A percentile compares a stretch with the other conserved stretches of the same genome.
Conservation (phyloP, 805 yeast genomes). For the Clavispora vitiphila region DNA sequence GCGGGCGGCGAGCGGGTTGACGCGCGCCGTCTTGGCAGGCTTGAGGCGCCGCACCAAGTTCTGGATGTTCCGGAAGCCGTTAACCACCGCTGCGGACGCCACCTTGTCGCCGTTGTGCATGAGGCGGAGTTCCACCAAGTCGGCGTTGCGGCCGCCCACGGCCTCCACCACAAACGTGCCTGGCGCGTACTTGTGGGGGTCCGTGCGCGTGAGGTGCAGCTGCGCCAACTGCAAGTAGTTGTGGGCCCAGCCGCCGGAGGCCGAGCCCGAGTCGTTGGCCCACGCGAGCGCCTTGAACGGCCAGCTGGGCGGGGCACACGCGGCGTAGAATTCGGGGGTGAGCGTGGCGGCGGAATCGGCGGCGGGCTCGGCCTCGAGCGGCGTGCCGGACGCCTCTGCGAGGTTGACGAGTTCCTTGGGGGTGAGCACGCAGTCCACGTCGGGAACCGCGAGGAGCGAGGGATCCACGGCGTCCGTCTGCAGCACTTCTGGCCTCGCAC, state of each 20-base stretch:
- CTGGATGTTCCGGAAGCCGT: conserved; percentile 93
- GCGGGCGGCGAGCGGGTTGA: conserved; percentile 39
- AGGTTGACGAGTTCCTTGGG: conserved; percentile 80
- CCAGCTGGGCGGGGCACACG: conserved; percentile 56
- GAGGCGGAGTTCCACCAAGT: conserved; percentile 65
- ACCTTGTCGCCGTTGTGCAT: conserved; percentile 32
- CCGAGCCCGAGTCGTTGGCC: conserved; percentile 71
- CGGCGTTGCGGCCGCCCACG: conserved; percentile 68
- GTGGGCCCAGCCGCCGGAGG: conserved; percentile 86
- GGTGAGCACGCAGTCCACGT: conserved; percentile 93
- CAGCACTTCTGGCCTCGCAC: conserved; percentile 73
- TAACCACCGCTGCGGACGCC: conserved; percentile 60
- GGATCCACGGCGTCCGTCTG: conserved; percentile 43
- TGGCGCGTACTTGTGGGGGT: conserved; percentile 12
- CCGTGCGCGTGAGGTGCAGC: conserved; percentile 16
- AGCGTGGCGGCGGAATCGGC: conserved; percentile 4
- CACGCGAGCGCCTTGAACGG: conserved; percentile 57
- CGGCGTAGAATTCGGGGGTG: conserved; percentile 14
- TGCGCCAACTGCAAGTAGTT: conserved; percentile 51
- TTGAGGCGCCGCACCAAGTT: conserved; percentile 82
- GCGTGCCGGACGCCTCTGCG: conserved; percentile 48
- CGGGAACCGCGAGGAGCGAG: conserved; percentile 25
- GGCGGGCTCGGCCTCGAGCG: conserved; percentile 15
- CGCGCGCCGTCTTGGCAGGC: conserved; percentile 21
- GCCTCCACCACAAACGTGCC: conserved; percentile 27